Evolutionary conservation across 495 filamentous ascomycete species (phyloP).

Genomic region (Penicillium bialowiezense): DNA sequence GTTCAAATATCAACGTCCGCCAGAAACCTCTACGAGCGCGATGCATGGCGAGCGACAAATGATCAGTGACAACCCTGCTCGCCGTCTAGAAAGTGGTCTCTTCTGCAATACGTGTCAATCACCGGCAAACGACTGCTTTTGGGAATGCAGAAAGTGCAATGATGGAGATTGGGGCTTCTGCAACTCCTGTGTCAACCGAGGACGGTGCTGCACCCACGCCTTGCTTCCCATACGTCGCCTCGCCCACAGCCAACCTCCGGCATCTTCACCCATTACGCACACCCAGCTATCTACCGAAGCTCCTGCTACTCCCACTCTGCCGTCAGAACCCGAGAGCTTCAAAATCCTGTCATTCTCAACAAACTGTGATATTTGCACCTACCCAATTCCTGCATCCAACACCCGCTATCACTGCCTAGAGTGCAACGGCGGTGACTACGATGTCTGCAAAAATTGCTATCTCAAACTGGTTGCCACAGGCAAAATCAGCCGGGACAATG

Average conservation of each 20-base stretch:
- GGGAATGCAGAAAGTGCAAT: conserved; percentile 81
- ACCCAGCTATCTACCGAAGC: conserved; percentile 14
- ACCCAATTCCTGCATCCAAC: conserved; percentile 63
- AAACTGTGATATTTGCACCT: conserved; percentile 71
- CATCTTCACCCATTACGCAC: conserved; percentile 10
- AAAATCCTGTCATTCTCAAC: conserved; percentile 64
- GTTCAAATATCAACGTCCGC: conserved; percentile 62
- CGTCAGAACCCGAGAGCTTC: conserved; percentile 40
- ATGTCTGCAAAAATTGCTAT: conserved; percentile 80
- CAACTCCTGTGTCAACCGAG: conserved; percentile 74
- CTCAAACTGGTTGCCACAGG: conserved; percentile 54
- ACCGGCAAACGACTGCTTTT: conserved; percentile 73
- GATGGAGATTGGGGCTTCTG: conserved; percentile 93
- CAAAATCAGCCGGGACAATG: conserved; percentile 69
- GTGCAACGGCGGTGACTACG: conserved; percentile 73
- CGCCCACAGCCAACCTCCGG: conserved; percentile 16
- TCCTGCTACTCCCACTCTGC: conserved; percentile 19
- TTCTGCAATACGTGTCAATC: conserved; percentile 77
- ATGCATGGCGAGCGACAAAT: conserved; percentile 32
- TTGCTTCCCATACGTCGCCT: conserved; percentile 63
- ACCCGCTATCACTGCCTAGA: conserved; percentile 72
- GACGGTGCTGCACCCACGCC: conserved; percentile 71
- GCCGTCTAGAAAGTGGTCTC: conserved; percentile 69
- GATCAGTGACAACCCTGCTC: conserved; percentile 62
- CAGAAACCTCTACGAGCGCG: conserved; percentile 25